Evolutionary conservation across 2,329 filamentous ascomycete species (phyloP), one percentile per base, ranked within the genome.

Genomic region (Botryosphaeria agaves): DNA sequence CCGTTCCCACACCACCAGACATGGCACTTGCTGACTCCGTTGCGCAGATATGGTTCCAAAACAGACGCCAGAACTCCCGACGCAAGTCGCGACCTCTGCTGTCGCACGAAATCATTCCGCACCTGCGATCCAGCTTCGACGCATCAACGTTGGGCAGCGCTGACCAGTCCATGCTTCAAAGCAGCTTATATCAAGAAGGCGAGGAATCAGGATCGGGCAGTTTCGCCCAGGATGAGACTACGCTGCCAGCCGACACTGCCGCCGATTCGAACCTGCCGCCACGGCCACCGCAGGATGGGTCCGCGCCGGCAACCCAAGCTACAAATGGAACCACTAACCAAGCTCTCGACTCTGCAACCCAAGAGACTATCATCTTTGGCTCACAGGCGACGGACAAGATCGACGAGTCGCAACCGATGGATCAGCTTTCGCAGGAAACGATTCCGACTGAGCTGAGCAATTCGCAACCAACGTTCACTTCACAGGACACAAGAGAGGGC

Each of bases 41-140:
- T 18, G 12, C 29, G 21, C 26, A 94, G 87, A 93, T 94, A 44
- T 95, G 87, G 87, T 94, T 94, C 57, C 87, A 94, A 48, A 94
- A 94, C 48, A 73, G 84, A 47, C 71, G 87, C 40, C 87, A 95
- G 53, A 93, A 91, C 54, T 82, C 91, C 51, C 72, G 87, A 43
- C 72, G 87, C 41, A 91, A 87, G 59, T 83, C 82, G 32, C 77
- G 81, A 42, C 84, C 85, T 28, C 65, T 92, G 21, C 71, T 81
- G 17, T 70, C 76, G 7, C 74, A 84, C 51, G 82, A 89, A 49
- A 67, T 87, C n/a, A 9, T 23, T 4, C 21, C 21, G 9, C 21
- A 23, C 7, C 21, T 23, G 7, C 21, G 21, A 23, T 23, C 21
- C 4, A 23, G 12, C 12, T 23, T 23, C 7, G 21, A 9, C 21